Base-by-base conservation (phyloP, 2,329 filamentous ascomycete species). In the Aspergillus vadensis region DNA sequence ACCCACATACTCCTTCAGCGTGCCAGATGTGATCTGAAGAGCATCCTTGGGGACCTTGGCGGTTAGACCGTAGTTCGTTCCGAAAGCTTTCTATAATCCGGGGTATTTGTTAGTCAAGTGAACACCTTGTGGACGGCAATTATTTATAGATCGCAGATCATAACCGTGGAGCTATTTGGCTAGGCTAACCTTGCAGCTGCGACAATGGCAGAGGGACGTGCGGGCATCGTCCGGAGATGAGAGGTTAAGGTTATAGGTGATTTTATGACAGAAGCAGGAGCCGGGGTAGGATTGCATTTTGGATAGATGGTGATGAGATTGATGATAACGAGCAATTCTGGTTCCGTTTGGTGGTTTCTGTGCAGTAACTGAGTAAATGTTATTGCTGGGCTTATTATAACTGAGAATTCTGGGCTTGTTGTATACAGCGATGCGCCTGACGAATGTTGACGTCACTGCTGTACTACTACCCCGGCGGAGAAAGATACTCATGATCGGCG, bases 131-230 rank as follows among this genome's bases (percentile, higher is more conserved):
- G 10, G 51, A 47, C 2, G n/a, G 5, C 10, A 36, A 19, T 47
- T 1, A 55, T 9, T 2, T 32, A 10, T 19, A 25, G 2, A 8
- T 48, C 19, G 2, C 14, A 27, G 10, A 5, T 27, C 1, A 19
- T 10, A 30, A 30, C 27, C 27, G 0, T 30, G 27, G 10, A 30
- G 1, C 27, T 5, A 5, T 30, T 9, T 30, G 27, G 27, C 21
- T 39, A 65, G 25, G 25, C 21, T 41, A 63, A 80, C 79, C 69
- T 82, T 85, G 74, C 83, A 85, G 66, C 80, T 83, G 17, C 69
- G 63, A 66, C 83, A 85, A 68, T 85, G 82, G 63, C 83, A 85
- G 15, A 85, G 66, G 9, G 77, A 82, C 1, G 82, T 83, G 21
- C 82, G 73, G 2, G 82, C 82, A 23, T 84, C 76, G 7, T 80